phyloP scores from a whole-genome alignment of 2,329 filamentous ascomycete species.

The Aspergillus sp. region DNA sequence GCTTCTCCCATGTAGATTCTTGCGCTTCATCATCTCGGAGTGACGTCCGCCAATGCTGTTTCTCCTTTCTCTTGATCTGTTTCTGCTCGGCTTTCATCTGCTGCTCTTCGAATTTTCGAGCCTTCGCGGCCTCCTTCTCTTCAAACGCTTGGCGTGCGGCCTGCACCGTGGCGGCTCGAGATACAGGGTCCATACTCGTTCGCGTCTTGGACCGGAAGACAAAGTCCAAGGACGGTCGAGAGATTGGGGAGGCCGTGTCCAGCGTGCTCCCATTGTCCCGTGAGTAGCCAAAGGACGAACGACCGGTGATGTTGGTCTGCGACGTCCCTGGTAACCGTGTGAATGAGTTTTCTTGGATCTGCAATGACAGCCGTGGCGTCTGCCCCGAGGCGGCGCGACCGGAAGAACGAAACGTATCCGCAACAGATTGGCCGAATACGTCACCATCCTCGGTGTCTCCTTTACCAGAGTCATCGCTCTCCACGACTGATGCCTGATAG shows the following conservation, averaged over 20 bases:
- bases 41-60: constrained; percentile 29
- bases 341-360: constrained; percentile 40
- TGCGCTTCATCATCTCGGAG: constrained; percentile 14
- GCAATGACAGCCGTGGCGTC: constrained; percentile 33
- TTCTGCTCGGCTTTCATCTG: constrained; percentile 48
- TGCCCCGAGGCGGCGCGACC: constrained; percentile 33
- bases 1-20: constrained; percentile 12
- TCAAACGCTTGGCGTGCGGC: constrained; percentile 58
- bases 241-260: constrained; percentile 53
- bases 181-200: constrained; percentile 52
- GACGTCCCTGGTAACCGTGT: constrained; percentile 52
- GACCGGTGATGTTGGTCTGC: constrained; percentile 53
- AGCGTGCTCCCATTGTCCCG: constrained; percentile 51
- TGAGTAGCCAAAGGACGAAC: constrained; percentile 47
- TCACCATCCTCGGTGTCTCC: constrained; percentile 48
- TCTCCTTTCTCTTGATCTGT: constrained; percentile 43
- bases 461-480: constrained; percentile 44
- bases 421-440: constrained; percentile 11
- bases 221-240: constrained; percentile 57
- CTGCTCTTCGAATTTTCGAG: constrained; percentile 54
- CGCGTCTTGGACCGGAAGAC: constrained; percentile 52
- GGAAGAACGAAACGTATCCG: constrained; percentile 26
- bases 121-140: constrained; percentile 59
- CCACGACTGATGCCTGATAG: constrained; percentile 49
- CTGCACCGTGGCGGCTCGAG: constrained; percentile 56